Evolutionary conservation across 2,329 filamentous ascomycete species (phyloP), one percentile per base, ranked within the genome.

Genomic region (Apiospora hydei): DNA sequence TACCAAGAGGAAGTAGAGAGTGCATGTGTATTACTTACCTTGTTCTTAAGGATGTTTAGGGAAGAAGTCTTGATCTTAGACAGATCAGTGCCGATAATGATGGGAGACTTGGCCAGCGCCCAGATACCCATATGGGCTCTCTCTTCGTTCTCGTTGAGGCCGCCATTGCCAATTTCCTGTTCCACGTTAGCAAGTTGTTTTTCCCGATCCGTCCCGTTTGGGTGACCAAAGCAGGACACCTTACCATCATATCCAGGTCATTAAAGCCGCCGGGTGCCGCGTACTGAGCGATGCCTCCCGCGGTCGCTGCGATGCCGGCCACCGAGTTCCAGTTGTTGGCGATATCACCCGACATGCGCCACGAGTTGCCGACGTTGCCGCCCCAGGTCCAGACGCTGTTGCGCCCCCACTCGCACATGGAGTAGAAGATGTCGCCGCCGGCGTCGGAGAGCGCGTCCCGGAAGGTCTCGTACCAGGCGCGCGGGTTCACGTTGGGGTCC

Each of bases 371-470:
- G 8, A 80, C 76, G 24, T 75, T 76, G 67, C 73, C 73, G 5
- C 76, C 78, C 79, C 80, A 81, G 38, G 78, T 70, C 34, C 44
- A 66, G 30, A 61, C 68, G 34, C 46, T 79, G 67, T 79, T 76
- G 68, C 75, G 75, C 46, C 82, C 82, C 82, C 81, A 83, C 70
- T 77, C 79, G 72, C 81, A 83, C 53, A 83, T 74, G 43, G 75
- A 80, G 73, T 79, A 80, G 16, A 80, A 74, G 43, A 83, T 81
- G 7, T 77, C 73, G 0, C 80, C 77, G 38, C 79, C 79, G 4
- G 81, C 79, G 43, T 75, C 76, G 30, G 77, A 76, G 47, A 83
- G 73, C 6, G 81, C 82, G 71, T 82, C 76, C n/a, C 78, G 71
- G 81, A 83, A 82, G 68, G 75, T 76, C 51, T 76, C 76, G 73